Percentiles rank a stretch among this genome's conserved stretches.
Conservation (phyloP, 805 yeast species). For the Brettanomyces sp. region DNA sequence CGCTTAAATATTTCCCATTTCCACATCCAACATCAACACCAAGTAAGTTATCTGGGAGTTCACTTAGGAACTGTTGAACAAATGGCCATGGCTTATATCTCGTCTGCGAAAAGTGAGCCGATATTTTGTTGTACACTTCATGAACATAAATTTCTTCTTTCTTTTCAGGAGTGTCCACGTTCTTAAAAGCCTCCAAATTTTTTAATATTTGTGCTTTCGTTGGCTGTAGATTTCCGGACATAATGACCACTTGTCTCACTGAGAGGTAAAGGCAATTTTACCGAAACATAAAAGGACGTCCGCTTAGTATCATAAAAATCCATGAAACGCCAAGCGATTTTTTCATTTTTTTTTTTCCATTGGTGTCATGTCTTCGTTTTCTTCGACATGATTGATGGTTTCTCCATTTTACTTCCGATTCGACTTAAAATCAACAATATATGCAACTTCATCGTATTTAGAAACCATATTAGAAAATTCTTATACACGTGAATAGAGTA, state of each 20-base stretch:
- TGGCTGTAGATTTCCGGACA: conserved; percentile 18
- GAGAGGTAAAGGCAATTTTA: too few relatives aligned
- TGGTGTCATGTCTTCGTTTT: too few relatives aligned
- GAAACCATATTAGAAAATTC: too few relatives aligned
- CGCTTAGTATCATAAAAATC: too few relatives aligned
- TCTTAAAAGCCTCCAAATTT: conserved; percentile 22
- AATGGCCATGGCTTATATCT: conserved; percentile 98
- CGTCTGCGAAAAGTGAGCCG: conserved; percentile 87
- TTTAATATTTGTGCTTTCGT: conserved; percentile 17
- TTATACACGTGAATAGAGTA: too few relatives aligned
- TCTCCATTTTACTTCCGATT: too few relatives aligned
- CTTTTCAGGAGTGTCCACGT: conserved; percentile 32
- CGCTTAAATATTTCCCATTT: conserved; percentile 80
- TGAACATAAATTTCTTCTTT: conserved; percentile 81
- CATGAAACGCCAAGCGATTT: too few relatives aligned
- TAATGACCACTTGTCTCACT: not conserved
- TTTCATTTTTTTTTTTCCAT: too few relatives aligned
- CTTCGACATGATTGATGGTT: too few relatives aligned
- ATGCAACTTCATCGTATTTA: too few relatives aligned
- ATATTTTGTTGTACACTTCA: conserved; percentile 87
- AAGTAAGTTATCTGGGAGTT: conserved; percentile 42
- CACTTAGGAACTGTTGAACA: conserved; percentile 59
- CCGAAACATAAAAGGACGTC: too few relatives aligned
- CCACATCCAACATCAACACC: conserved; percentile 98
- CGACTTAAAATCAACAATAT: too few relatives aligned